Percentiles rank a stretch among this genome's conserved stretches.
These are phyloP conservation scores for Globisporangium radiosum DNA, from an alignment of 352 stramenopile genomes.

Conservation along the genomic window DNA sequence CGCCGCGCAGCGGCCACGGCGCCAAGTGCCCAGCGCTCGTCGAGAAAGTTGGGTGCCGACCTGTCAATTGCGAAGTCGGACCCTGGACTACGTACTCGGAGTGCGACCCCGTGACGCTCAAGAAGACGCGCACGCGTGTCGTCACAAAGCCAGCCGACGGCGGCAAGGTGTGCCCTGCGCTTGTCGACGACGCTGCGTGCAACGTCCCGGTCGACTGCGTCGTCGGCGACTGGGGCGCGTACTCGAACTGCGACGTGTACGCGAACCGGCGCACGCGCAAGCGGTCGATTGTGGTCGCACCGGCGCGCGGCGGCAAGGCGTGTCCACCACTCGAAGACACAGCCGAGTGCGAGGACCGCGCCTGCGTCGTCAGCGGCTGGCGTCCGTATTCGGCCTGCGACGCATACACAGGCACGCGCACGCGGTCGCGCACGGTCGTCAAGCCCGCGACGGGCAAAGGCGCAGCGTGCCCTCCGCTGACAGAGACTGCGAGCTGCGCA, in stretches of 20 bases:
- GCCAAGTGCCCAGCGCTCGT: conserved; percentile 27
- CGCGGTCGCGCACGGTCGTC: conserved; percentile 29
- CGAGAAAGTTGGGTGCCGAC: conserved; percentile 27
- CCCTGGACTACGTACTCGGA: conserved; percentile 36
- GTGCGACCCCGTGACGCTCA: conserved; percentile 23
- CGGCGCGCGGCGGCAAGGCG: conserved; percentile 26
- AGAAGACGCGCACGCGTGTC: conserved; percentile 29
- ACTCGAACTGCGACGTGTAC: conserved; percentile 24
- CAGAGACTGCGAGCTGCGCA: conserved; percentile 29
- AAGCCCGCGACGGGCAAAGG: conserved; percentile 23
- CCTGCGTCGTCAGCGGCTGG: conserved; percentile 59
- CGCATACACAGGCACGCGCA: conserved; percentile 21
- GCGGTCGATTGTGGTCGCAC: conserved; percentile 29
- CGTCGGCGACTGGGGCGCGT: conserved; percentile 39
- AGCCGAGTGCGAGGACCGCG: conserved; percentile 24
- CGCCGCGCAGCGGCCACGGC: conserved; percentile 22
- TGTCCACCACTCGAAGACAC: conserved; percentile 32
- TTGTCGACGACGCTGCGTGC: conserved; percentile 28
- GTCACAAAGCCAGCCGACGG: conserved; percentile 25
- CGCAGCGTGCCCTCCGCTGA: conserved; percentile 36
- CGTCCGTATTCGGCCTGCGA: conserved; percentile 34
- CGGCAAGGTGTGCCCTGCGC: conserved; percentile 28
- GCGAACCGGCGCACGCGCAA: conserved; percentile 22
- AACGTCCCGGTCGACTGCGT: conserved; percentile 36
- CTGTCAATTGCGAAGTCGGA: conserved; percentile 39